Evolutionary conservation across 2,329 filamentous ascomycete genomes (phyloP).

Genomic region (Aspergillus persii): DNA sequence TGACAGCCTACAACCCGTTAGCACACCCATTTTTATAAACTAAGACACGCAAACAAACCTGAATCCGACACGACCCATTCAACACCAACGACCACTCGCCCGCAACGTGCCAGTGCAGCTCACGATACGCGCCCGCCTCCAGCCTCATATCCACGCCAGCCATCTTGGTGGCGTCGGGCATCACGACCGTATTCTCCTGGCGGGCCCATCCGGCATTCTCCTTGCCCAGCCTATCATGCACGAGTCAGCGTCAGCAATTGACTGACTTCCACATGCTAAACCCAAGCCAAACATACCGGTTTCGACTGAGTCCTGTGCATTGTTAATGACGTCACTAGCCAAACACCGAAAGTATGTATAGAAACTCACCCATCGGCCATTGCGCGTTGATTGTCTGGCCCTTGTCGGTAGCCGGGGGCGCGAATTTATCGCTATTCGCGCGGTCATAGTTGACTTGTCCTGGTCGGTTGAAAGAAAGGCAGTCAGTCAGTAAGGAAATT

Average conservation of each 20-base stretch:
- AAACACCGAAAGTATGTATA: neutral
- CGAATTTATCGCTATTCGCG: constrained; percentile 55
- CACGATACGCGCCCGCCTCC: constrained; percentile 57
- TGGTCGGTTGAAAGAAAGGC: constrained; percentile 6
- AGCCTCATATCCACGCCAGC: constrained; percentile 61
- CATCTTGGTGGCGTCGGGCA: constrained; percentile 53
- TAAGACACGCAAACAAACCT: constrained; percentile 18
- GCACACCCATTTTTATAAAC: neutral
- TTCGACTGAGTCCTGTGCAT: constrained; percentile 43
- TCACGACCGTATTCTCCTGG: constrained; percentile 52
- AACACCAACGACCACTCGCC: constrained; percentile 40
- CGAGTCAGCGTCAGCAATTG: neutral
- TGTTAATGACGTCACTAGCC: constrained; percentile 5
- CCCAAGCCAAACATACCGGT: constrained; percentile 31
- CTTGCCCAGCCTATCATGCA: constrained; percentile 36
- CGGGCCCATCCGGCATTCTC: constrained; percentile 53
- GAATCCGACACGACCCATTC: constrained; percentile 39
- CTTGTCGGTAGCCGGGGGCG: constrained; percentile 54
- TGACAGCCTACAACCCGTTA: constrained; percentile 26
- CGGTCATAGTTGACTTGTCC: constrained; percentile 51
- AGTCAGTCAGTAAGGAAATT: no score
- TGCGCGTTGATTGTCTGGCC: constrained; percentile 42
- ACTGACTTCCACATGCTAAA: no score
- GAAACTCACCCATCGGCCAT: constrained; percentile 52
- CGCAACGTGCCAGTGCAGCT: constrained; percentile 56